phyloP scores from a whole-genome alignment of 371 early-diverging fungal genomes.

The Rhizomucor miehei region DNA sequence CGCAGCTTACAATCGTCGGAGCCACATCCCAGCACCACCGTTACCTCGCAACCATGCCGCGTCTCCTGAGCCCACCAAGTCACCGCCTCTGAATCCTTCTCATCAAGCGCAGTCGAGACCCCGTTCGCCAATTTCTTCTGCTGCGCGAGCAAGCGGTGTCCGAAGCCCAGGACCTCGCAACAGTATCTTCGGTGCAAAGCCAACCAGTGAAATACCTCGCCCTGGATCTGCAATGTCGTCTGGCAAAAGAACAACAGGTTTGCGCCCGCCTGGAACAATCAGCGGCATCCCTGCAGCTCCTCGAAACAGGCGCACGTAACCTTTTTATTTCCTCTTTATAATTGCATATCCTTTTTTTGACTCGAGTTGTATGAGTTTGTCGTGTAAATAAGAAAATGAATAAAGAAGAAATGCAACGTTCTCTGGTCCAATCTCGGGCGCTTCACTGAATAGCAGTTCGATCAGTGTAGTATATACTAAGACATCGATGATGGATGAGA shows the following conservation, averaged over 20 bases:
- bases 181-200: not conserved
- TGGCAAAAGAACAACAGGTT: not conserved
- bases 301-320: too few species aligned
- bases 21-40: slow-evolving; percentile 30
- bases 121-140: not conserved
- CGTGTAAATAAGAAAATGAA: too few species aligned
- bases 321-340: too few species aligned
- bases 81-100: slow-evolving; percentile 7
- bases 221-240: not conserved
- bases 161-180: slow-evolving; percentile 7
- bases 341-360: too few species aligned
- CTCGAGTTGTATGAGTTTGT: too few species aligned
- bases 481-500: too few species aligned
- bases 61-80: slow-evolving; percentile 4
- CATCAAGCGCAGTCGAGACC: not conserved
- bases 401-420: too few species aligned
- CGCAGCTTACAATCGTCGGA: slow-evolving; percentile 13
- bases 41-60: slow-evolving; percentile 3
- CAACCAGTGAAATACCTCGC: not conserved
- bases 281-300: not conserved
- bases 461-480: too few species aligned
- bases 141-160: slow-evolving; percentile 1
- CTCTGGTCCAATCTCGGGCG: too few species aligned
- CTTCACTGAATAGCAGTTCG: too few species aligned
- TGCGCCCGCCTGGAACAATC: not conserved